A percentile compares a stretch with the other conserved stretches of the same genome.
phyloP scores from a whole-genome alignment of 805 yeast species.

The Candida hungchunana region DNA sequence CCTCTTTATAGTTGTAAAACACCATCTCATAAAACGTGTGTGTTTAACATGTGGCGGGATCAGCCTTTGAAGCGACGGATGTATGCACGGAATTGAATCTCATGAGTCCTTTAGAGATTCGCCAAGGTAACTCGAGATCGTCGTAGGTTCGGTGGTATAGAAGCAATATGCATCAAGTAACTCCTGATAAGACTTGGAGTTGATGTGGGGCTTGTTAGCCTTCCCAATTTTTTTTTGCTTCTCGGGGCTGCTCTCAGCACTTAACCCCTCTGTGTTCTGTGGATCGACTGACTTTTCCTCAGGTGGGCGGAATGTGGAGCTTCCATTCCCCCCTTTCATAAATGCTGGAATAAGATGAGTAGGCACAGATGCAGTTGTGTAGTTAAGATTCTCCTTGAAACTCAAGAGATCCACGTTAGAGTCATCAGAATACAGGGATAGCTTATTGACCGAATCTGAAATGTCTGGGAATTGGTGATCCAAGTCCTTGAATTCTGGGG shows the following conservation, averaged over 20 bases:
- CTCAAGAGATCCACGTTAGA: conserved; percentile 9
- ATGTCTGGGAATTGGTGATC: conserved; percentile 3
- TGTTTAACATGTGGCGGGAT: too few relatives aligned
- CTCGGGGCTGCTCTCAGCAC: conserved; percentile 8
- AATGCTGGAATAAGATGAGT: conserved; percentile 10
- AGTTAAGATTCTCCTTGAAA: conserved; percentile 9
- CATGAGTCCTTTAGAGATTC: conserved; percentile 3
- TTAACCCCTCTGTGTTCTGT: conserved; percentile 2
- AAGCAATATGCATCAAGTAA: conserved; percentile 59
- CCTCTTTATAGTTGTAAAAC: too few relatives aligned
- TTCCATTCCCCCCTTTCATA: neutral
- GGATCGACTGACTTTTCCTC: too few relatives aligned
- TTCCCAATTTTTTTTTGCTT: neutral
- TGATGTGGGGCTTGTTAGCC: conserved; percentile 32
- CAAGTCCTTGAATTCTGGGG: conserved; percentile 14
- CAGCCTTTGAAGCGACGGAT: too few relatives aligned
- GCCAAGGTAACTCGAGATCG: conserved; percentile 9
- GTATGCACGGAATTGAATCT: too few relatives aligned
- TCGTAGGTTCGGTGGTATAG: conserved; percentile 31
- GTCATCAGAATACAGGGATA: conserved; percentile 11
- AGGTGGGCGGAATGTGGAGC: too few relatives aligned
- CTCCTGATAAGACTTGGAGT: conserved; percentile 52
- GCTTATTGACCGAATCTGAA: conserved; percentile 8
- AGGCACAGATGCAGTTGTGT: conserved; percentile 10
- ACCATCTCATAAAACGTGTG: too few relatives aligned